Conservation (phyloP, 129 eudicot genomes). For the Arctium minus region DNA sequence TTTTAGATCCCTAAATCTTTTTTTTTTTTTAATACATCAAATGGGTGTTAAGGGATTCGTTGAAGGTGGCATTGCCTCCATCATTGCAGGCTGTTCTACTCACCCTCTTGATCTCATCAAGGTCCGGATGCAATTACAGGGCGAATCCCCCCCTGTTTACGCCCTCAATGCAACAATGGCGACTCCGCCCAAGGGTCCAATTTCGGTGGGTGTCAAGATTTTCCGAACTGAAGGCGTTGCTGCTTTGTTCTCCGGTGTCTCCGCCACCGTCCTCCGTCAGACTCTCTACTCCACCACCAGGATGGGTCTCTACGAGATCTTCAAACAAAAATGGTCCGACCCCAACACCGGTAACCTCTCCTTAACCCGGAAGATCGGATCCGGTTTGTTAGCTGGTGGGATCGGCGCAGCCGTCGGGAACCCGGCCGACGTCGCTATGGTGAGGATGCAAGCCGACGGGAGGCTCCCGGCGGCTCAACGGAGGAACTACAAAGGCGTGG, state of each 20-base stretch:
- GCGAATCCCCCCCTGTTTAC: slow-evolving; percentile 47
- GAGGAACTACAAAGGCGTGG: slow-evolving; percentile 58
- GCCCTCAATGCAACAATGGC: slow-evolving; percentile 27
- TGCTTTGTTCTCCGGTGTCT: slow-evolving; percentile 73
- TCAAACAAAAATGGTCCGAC: slow-evolving; percentile 58
- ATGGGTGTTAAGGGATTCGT: slow-evolving; percentile 69
- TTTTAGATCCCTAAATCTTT: too few relatives aligned
- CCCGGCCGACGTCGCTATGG: slow-evolving; percentile 84
- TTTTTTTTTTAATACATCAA: background rate
- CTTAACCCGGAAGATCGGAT: slow-evolving; percentile 41
- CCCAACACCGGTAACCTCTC: slow-evolving; percentile 40
- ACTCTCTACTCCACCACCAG: slow-evolving; percentile 74
- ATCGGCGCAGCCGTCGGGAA: slow-evolving; percentile 83
- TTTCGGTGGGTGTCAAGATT: slow-evolving; percentile 52
- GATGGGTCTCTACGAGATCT: slow-evolving; percentile 77
- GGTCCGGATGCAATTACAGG: slow-evolving; percentile 85
- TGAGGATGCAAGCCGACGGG: slow-evolving; percentile 89
- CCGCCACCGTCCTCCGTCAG: slow-evolving; percentile 85
- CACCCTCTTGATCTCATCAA: slow-evolving; percentile 80
- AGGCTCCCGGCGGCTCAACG: slow-evolving; percentile 61
- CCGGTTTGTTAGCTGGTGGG: slow-evolving; percentile 68
- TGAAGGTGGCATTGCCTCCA: slow-evolving; percentile 73
- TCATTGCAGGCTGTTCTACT: slow-evolving; percentile 70
- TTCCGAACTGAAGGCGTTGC: slow-evolving; percentile 57
- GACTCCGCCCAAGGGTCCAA: slow-evolving; percentile 36